Conservation (phyloP, 306 rosid species). For the Trifolium fragiferum region DNA sequence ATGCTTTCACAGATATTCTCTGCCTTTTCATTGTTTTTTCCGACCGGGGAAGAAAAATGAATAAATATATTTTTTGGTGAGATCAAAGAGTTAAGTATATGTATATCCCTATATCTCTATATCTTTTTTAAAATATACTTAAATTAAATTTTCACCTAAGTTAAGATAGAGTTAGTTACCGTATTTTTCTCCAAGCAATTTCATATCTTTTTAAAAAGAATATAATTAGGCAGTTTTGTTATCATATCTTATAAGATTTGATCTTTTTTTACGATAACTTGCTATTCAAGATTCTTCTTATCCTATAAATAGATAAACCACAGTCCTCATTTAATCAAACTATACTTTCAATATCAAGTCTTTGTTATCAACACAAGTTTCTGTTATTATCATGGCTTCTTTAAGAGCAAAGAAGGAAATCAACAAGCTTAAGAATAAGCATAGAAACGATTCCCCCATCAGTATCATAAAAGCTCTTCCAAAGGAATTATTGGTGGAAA, state of each 20-base stretch:
- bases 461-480: conserved; percentile 42
- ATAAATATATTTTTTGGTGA: too few relatives aligned
- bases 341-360: neutral
- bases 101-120: too few relatives aligned
- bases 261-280: neutral
- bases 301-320: neutral
- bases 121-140: too few relatives aligned
- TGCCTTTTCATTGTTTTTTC: too few relatives aligned
- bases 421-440: neutral
- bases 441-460: neutral
- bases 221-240: neutral
- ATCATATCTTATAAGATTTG: neutral
- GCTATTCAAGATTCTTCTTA: neutral
- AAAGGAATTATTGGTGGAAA: conserved; percentile 42
- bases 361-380: too few relatives aligned
- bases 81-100: too few relatives aligned
- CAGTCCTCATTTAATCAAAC: neutral
- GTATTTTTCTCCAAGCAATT: too few relatives aligned
- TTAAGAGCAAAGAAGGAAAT: conserved; percentile 13
- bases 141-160: too few relatives aligned
- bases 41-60: too few relatives aligned
- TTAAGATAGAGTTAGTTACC: too few relatives aligned
- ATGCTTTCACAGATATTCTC: too few relatives aligned
- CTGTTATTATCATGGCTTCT: neutral
- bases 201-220: neutral